Conservation (phyloP, 2,329 filamentous ascomycete species). For the Hypoxylon sp. region DNA sequence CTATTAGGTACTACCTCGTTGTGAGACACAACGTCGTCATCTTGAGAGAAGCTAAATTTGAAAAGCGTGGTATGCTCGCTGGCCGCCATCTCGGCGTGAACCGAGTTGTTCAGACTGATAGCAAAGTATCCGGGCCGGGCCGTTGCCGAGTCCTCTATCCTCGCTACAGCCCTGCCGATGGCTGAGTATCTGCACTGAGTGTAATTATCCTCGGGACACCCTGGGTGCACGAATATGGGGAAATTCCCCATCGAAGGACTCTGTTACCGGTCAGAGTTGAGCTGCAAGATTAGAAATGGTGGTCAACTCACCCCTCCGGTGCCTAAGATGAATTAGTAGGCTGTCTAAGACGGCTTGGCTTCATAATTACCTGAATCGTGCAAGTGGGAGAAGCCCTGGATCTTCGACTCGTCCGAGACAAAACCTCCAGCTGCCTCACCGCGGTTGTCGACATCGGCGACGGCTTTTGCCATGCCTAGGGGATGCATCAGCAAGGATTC, state of each 20-base stretch:
- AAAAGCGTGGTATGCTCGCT: conserved; percentile 67
- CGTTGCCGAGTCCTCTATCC: conserved; percentile 57
- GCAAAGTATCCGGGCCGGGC: conserved; percentile 68
- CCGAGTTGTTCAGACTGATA: conserved; percentile 62
- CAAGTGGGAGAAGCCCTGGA: conserved; percentile 46
- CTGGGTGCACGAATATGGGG: conserved; percentile 59
- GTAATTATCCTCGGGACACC: conserved; percentile 57
- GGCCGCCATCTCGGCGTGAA: conserved; percentile 68
- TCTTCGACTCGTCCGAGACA: conserved; percentile 45
- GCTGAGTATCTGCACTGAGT: conserved; percentile 60
- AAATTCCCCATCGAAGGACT: conserved; percentile 61
- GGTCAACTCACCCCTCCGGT: conserved; percentile 45
- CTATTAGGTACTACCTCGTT: conserved; percentile 48
- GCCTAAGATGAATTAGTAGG: conserved; percentile 33
- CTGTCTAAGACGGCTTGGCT: background rate
- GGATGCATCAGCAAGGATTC: conserved; percentile 20
- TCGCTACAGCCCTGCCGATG: conserved; percentile 54
- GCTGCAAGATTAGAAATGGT: background rate
- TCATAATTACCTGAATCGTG: conserved; percentile 45
- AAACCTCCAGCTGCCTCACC: conserved; percentile 46
- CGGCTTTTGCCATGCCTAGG: conserved; percentile 47
- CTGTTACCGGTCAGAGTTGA: conserved; percentile 37
- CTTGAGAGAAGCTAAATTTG: conserved; percentile 62
- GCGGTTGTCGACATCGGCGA: conserved; percentile 41
- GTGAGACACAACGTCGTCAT: conserved; percentile 35